Conservation (phyloP, 805 yeast genomes). For the Schwanniomyces pseudopolymorphus region DNA sequence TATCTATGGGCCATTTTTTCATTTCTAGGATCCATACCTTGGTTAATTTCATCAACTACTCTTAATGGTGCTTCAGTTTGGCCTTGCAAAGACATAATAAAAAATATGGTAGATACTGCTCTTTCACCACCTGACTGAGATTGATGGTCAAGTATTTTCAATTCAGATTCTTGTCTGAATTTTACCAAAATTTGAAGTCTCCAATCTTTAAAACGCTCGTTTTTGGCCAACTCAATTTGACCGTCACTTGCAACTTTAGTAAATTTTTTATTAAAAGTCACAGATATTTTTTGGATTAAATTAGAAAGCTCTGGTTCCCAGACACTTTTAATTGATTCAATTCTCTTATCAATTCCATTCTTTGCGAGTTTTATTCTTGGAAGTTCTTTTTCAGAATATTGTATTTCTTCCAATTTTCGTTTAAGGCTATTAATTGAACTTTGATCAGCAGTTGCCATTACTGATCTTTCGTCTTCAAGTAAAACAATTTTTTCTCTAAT, state of each 20-base stretch:
- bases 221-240: conserved; percentile 60
- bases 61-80: conserved; percentile 86
- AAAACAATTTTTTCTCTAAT: conserved; percentile 41
- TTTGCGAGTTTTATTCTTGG: conserved; percentile 33
- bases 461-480: conserved; percentile 46
- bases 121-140: conserved; percentile 98
- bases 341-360: conserved; percentile 29
- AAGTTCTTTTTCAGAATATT: conserved; percentile 31
- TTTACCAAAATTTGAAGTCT: conserved; percentile 78
- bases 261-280: conserved; percentile 66
- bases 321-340: conserved; percentile 33
- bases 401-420: conserved; percentile 31
- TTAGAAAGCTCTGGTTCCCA: conserved; percentile 67
- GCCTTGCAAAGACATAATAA: conserved; percentile 87
- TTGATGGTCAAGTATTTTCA: conserved; percentile 74
- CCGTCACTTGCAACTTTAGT: conserved; percentile 83
- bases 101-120: conserved; percentile 90
- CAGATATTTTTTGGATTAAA: conserved; percentile 57
- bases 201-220: conserved; percentile 70
- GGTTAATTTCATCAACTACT: conserved; percentile 96
- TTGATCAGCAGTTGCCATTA: conserved; percentile 36
- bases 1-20: conserved; percentile 84
- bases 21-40: conserved; percentile 96
- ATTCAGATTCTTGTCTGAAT: conserved; percentile 74
- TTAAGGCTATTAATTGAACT: conserved; percentile 41